phyloP scores from a whole-genome alignment of 257 asterid genomes.

The Vinca minor region DNA sequence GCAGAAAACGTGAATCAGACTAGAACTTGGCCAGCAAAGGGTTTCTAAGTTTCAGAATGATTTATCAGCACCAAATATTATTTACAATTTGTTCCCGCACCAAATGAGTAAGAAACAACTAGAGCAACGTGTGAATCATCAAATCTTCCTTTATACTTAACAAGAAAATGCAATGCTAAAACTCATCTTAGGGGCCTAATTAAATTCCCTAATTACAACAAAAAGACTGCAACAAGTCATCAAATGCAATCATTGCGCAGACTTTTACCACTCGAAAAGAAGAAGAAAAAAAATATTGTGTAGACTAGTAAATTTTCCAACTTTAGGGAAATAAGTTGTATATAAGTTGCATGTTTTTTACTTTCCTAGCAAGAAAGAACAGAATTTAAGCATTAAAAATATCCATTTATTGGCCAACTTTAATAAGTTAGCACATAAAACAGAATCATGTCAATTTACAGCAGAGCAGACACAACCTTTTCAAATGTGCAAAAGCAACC shows the following conservation, averaged over 20 bases:
- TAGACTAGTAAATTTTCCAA: background rate
- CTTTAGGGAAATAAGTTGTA: background rate
- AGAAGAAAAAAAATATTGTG: background rate
- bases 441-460: background rate
- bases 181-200: no score
- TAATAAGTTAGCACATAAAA: background rate
- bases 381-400: background rate
- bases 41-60: background rate
- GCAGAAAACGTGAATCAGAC: background rate
- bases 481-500: no score
- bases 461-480: no score
- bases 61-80: background rate
- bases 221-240: background rate
- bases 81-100: background rate
- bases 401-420: background rate
- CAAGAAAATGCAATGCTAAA: background rate
- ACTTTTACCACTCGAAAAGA: no score
- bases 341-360: background rate
- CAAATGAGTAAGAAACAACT: background rate
- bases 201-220: background rate
- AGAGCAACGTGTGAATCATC: background rate
- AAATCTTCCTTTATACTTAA: no score
- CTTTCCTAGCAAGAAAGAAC: background rate
- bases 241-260: no score
- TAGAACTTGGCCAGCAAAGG: background rate